Conservation (phyloP, 176 grass and related monocot genomes). For the Aegilops longissima region DNA sequence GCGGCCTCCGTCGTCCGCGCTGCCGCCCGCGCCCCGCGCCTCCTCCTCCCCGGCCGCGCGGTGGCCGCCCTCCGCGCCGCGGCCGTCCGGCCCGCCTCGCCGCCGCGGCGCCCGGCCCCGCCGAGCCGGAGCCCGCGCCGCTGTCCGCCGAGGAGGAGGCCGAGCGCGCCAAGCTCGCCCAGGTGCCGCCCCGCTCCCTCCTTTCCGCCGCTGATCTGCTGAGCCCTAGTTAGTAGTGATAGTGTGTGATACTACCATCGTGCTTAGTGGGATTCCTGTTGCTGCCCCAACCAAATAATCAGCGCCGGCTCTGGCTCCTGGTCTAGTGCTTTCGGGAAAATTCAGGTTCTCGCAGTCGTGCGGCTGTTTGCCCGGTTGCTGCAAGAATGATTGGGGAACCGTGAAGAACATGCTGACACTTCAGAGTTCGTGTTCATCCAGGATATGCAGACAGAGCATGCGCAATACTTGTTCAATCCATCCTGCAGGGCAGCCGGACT, state of each 20-base stretch:
- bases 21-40: not conserved
- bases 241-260: no score
- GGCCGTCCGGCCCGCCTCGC: conserved; percentile 9
- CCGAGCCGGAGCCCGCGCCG: not conserved
- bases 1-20: not conserved
- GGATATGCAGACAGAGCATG: not conserved
- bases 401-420: not conserved
- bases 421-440: not conserved
- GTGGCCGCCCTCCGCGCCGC: not conserved
- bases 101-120: not conserved
- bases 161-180: conserved; percentile 68
- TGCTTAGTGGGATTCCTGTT: no score
- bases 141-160: conserved; percentile 33
- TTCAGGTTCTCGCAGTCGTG: no score
- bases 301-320: no score
- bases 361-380: no score
- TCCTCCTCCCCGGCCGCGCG: not conserved
- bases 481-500: no score
- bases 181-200: conserved; percentile 37
- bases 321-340: no score
- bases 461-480: no score
- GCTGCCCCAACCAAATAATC: no score
- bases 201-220: not conserved
- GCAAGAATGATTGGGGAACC: no score
- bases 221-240: not conserved